Evolutionary conservation across 2,329 filamentous ascomycete species (phyloP).

Genomic region (Trichoderma guizhouense): DNA sequence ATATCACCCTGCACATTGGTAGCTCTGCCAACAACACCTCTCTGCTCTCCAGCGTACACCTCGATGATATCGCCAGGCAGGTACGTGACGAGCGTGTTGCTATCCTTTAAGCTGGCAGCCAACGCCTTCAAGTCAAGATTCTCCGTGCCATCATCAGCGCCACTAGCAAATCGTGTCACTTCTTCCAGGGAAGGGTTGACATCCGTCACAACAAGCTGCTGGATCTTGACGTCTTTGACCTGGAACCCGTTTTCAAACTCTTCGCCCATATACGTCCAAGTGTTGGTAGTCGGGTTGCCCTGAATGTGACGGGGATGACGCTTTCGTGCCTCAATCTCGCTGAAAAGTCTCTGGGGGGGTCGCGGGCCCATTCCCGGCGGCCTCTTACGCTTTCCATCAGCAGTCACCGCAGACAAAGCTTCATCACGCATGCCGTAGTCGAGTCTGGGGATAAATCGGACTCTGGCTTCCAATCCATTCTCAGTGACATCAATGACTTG

Average conservation of each 20-base stretch:
- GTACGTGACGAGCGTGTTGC: slow-evolving; percentile 76
- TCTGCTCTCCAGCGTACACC: slow-evolving; percentile 93
- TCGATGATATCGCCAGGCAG: slow-evolving; percentile 94
- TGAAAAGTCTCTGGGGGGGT: slow-evolving; percentile 88
- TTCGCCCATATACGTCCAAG: slow-evolving; percentile 82
- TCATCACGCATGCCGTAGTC: slow-evolving; percentile 92
- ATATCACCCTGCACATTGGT: slow-evolving; percentile 87
- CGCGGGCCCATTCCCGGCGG: slow-evolving; percentile 58
- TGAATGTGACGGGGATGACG: slow-evolving; percentile 63
- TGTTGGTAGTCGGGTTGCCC: slow-evolving; percentile 72
- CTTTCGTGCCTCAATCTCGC: slow-evolving; percentile 87
- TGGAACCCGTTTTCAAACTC: slow-evolving; percentile 91
- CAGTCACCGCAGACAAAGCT: slow-evolving; percentile 39
- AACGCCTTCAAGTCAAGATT: slow-evolving; percentile 90
- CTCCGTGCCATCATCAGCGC: slow-evolving; percentile 86
- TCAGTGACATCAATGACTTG: slow-evolving; percentile 90
- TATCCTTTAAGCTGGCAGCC: slow-evolving; percentile 83
- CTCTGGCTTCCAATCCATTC: slow-evolving; percentile 83
- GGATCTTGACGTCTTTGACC: slow-evolving; percentile 89
- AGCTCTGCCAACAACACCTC: slow-evolving; percentile 81
- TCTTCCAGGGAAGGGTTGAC: slow-evolving; percentile 94
- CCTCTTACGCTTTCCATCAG: slow-evolving; percentile 78
- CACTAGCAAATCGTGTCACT: slow-evolving; percentile 88
- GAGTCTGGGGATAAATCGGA: slow-evolving; percentile 83
- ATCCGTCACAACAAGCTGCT: slow-evolving; percentile 78